Evolutionary conservation across 352 stramenopile genomes (phyloP).

Genomic region (Phytopythium sindhum): DNA sequence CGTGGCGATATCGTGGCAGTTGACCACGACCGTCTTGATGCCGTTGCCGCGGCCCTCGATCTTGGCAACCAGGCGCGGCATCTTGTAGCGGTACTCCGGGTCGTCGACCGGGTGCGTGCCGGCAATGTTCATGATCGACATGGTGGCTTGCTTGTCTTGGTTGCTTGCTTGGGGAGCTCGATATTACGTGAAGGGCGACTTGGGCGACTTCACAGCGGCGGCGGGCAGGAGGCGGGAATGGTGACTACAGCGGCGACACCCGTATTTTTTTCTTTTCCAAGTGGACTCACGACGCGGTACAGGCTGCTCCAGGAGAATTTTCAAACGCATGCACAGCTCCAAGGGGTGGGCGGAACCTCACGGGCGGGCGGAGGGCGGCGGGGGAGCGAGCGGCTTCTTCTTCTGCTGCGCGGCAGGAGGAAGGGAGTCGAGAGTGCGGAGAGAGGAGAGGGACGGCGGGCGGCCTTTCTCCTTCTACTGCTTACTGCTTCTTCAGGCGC

Average conservation of each 20-base stretch:
- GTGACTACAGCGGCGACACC: constrained; percentile 37
- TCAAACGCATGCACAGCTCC: constrained; percentile 86
- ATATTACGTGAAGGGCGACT: constrained; percentile 30
- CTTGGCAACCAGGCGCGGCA: constrained; percentile 95
- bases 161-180: neutral
- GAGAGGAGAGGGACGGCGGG: neutral
- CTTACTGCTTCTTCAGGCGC: neutral
- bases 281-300: constrained; percentile 67
- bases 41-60: constrained; percentile 99
- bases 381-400: neutral
- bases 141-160: constrained; percentile 28
- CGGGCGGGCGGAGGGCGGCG: constrained; percentile 5
- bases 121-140: constrained; percentile 91
- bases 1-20: constrained; percentile 94
- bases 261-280: constrained; percentile 74
- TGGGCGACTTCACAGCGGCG: constrained; percentile 22
- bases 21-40: constrained; percentile 99
- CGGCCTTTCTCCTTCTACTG: no score
- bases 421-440: neutral
- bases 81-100: constrained; percentile 98
- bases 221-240: constrained; percentile 22
- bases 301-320: constrained; percentile 71
- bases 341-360: constrained; percentile 17
- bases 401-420: constrained; percentile 2
- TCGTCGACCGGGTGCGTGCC: constrained; percentile 90